Base-by-base conservation (phyloP, 2,329 filamentous ascomycete species). In the Arthroderma sp. region DNA sequence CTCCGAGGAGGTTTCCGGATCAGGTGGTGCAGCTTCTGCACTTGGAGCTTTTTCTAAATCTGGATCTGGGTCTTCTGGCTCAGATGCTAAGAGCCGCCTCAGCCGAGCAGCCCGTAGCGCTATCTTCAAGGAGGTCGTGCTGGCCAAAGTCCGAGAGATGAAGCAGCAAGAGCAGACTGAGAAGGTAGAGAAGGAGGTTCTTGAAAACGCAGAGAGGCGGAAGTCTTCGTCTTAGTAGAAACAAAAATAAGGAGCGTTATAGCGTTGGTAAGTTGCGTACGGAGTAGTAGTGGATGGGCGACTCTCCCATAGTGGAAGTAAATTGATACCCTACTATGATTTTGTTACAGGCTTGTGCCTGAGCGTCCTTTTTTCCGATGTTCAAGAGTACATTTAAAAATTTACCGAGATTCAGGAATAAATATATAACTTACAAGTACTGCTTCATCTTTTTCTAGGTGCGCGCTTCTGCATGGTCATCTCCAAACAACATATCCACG, bases 101-200 rank as follows among this genome's bases (percentile, higher is more conserved):
- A 72, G 72, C 56, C 75, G 72, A 50, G 61, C 75, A 50, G 78
- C 78, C 31, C 77, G 77, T 55, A 73, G 73, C 40, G 75, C 85
- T 50, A 93, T 96, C 56, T 95, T 96, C 77, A 78, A 85, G 55
- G 89, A 95, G 64, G 85, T 96, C 8, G 89, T 95, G 9, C 71
- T 94, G 47, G 89, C 88, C 52, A 96, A 95, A 70, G 86, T 94
- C 38, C 78, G 83, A 48, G 88, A 94, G 65, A 83, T 85, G 76
- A 93, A 93, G 72, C 82, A 86, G 54, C 77, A 88, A 56, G 83
- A 94, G 60, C 80, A 88, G 59, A 77, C 76, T 30, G 72, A 83
- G 54, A 80, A 81, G 61, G 65, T 76, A 61, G 84, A 66, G 70
- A 78, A 63, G 69, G 80, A 69, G 46, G 70, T 69, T 5, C 61